A percentile compares a stretch with the other conserved stretches of the same genome.
phyloP scores from a whole-genome alignment of 1,139 yeast species.

The Blastobotrys malaysiensis region DNA sequence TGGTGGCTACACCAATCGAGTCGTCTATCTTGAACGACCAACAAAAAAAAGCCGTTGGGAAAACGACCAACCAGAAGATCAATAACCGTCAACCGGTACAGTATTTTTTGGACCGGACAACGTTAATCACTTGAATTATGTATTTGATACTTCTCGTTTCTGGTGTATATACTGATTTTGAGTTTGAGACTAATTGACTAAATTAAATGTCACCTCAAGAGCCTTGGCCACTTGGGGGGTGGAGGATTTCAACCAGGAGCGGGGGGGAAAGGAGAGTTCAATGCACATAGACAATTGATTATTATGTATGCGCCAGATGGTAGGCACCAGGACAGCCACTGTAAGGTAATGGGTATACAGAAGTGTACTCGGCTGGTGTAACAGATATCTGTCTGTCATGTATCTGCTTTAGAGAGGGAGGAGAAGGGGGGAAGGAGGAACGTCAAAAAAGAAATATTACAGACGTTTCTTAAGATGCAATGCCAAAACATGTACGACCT shows the following conservation, averaged over 20 bases:
- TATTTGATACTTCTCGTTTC: not conserved
- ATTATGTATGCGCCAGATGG: not conserved
- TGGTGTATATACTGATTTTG: not conserved
- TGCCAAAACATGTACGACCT: not conserved
- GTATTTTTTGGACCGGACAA: not conserved
- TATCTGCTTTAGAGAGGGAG: too few species aligned
- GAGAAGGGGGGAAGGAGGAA: not conserved
- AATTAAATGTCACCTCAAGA: not conserved
- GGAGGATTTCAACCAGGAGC: too few species aligned
- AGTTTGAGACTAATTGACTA: not conserved
- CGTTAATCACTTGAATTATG: too few species aligned
- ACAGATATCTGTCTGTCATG: not conserved
- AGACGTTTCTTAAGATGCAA: not conserved
- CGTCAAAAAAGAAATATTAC: not conserved
- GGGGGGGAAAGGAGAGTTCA: not conserved
- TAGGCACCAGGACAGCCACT: too few species aligned
- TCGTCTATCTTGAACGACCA: not conserved
- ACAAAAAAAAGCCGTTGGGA: not conserved
- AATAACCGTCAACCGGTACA: not conserved
- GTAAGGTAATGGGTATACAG: not conserved
- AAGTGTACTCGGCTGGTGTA: not conserved
- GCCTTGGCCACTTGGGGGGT: not conserved
- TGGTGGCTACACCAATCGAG: not conserved
- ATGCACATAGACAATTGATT: not conserved
- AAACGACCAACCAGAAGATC: not conserved